phyloP scores from a whole-genome alignment of 2,329 filamentous ascomycete genomes.

The Tolypocladium paradoxum region DNA sequence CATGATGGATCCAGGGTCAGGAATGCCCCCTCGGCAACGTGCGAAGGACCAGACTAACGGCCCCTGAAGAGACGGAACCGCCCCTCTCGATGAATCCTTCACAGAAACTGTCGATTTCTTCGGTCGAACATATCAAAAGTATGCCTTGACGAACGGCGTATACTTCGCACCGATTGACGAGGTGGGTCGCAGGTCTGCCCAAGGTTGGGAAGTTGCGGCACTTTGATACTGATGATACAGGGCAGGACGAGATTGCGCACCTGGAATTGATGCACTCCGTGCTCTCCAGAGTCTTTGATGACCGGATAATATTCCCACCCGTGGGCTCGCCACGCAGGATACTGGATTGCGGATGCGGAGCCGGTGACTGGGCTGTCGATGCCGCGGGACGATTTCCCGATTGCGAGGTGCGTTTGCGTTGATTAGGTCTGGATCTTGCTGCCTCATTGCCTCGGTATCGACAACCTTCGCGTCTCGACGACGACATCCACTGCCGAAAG shows the following conservation, averaged over 20 bases:
- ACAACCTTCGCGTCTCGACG: not conserved
- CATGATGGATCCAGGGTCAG: slow-evolving; percentile 22
- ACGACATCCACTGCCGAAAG: not conserved
- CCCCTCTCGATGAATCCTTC: slow-evolving; percentile 45
- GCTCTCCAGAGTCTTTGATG: slow-evolving; percentile 53
- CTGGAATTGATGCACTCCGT: slow-evolving; percentile 53
- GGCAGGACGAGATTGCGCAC: slow-evolving; percentile 56
- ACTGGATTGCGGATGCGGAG: slow-evolving; percentile 63
- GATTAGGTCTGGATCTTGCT: not conserved
- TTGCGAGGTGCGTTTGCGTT: slow-evolving; percentile 44
- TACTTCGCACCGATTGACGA: slow-evolving; percentile 64
- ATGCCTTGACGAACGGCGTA: slow-evolving; percentile 51
- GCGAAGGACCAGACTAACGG: slow-evolving; percentile 11
- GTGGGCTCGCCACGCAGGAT: slow-evolving; percentile 45
- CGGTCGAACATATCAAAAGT: slow-evolving; percentile 56
- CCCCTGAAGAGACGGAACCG: slow-evolving; percentile 33
- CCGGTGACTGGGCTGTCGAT: slow-evolving; percentile 59
- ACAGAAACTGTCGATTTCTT: slow-evolving; percentile 48
- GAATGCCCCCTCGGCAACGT: slow-evolving; percentile 2
- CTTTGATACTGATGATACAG: slow-evolving; percentile 1
- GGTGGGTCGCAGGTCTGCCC: slow-evolving; percentile 32
- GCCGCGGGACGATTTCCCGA: slow-evolving; percentile 53
- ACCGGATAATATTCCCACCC: slow-evolving; percentile 59
- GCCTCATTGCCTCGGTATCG: not conserved
- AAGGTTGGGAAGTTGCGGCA: not conserved